phyloP scores from a whole-genome alignment of 441 rosid species.

The Kokia cookei region DNA sequence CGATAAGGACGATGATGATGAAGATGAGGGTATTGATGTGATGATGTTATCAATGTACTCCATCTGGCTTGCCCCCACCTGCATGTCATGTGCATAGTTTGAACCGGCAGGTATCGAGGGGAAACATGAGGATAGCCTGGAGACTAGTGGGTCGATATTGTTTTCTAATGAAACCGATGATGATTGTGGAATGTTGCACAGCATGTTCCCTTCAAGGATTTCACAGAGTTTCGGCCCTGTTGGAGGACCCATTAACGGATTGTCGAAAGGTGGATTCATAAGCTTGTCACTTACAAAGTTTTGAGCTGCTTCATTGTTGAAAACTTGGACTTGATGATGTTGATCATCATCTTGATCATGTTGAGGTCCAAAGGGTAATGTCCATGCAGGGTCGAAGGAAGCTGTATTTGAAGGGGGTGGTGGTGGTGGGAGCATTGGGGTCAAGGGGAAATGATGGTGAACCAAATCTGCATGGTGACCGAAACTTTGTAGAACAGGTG shows the following conservation, averaged over 20 bases:
- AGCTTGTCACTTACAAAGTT: slow-evolving; percentile 15
- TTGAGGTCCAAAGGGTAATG: slow-evolving; percentile 27
- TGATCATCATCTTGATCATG: slow-evolving; percentile 29
- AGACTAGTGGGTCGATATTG: slow-evolving; percentile 26
- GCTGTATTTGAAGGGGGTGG: slow-evolving; percentile 8
- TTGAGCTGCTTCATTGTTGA: slow-evolving; percentile 14
- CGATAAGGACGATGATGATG: slow-evolving; percentile 39
- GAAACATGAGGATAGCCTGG: slow-evolving; percentile 24
- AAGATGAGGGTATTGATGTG: slow-evolving; percentile 35
- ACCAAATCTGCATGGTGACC: slow-evolving; percentile 30
- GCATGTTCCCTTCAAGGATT: slow-evolving; percentile 40
- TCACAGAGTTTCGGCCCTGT: slow-evolving; percentile 51
- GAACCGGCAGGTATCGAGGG: slow-evolving; percentile 11
- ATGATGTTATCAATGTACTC: slow-evolving; percentile 59
- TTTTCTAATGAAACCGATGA: slow-evolving; percentile 21
- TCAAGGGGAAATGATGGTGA: slow-evolving; percentile 17
- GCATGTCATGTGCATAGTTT: slow-evolving; percentile 20
- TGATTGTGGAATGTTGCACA: slow-evolving; percentile 15
- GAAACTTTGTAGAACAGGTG: slow-evolving; percentile 41
- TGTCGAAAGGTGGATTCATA: slow-evolving; percentile 13
- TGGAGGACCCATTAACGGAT: slow-evolving; percentile 10
- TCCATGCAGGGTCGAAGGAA: slow-evolving; percentile 32
- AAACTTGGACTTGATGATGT: slow-evolving; percentile 15
- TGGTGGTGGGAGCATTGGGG: slow-evolving; percentile 10
- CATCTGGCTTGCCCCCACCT: slow-evolving; percentile 27